Conservation (phyloP, 805 yeast species). For the Cyberlindnera veronae region DNA sequence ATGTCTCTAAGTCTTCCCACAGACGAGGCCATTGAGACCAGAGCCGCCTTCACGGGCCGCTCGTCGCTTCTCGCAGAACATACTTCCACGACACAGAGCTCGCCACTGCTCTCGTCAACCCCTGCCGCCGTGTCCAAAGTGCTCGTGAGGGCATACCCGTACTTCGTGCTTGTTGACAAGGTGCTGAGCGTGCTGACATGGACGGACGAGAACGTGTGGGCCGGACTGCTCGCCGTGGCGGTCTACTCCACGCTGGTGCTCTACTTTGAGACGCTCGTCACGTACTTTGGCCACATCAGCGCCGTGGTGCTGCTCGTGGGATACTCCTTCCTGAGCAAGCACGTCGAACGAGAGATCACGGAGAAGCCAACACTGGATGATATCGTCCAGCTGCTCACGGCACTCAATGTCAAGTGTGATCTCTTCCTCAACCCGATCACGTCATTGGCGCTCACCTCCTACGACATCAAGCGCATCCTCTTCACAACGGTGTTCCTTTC, state of each 20-base stretch:
- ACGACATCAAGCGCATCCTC: constrained; percentile 74
- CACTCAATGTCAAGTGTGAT: constrained; percentile 73
- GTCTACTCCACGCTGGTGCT: constrained; percentile 54
- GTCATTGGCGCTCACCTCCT: constrained; percentile 62
- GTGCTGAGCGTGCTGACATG: constrained; percentile 75
- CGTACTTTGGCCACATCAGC: constrained; percentile 79
- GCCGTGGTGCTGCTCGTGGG: constrained; percentile 58
- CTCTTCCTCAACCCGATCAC: constrained; percentile 78
- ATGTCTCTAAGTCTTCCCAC: constrained; percentile 19
- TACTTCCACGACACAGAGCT: constrained; percentile 31
- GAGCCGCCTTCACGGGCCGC: constrained; percentile 40
- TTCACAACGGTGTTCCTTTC: constrained; percentile 84
- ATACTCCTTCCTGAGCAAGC: constrained; percentile 55
- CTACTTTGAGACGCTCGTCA: constrained; percentile 75
- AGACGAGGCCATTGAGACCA: constrained; percentile 31
- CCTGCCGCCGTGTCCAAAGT: constrained; percentile 90
- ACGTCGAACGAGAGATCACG: constrained; percentile 55
- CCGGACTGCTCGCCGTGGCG: constrained; percentile 59
- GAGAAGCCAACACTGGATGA: constrained; percentile 83
- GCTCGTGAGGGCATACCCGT: constrained; percentile 80
- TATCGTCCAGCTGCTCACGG: constrained; percentile 70
- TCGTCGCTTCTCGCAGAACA: constrained; percentile 21
- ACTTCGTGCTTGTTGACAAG: constrained; percentile 68
- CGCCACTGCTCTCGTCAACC: constrained; percentile 82
- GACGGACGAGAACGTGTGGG: constrained; percentile 85